phyloP scores from a whole-genome alignment of 2,329 filamentous ascomycete species.

The Stemphylium vesicarium region DNA sequence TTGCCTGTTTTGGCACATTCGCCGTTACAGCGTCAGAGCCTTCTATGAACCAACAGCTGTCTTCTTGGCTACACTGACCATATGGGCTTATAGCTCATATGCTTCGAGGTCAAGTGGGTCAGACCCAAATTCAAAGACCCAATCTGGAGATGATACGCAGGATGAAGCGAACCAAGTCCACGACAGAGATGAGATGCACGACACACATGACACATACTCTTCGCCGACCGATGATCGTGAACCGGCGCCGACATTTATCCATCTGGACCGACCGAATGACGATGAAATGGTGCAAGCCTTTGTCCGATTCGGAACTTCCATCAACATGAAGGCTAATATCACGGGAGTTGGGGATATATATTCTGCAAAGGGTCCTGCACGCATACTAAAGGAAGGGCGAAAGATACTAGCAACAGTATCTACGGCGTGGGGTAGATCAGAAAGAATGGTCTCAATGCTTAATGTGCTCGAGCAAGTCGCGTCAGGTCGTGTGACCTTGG shows the following conservation, averaged over 20 bases:
- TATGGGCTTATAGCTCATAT: conserved; percentile 55
- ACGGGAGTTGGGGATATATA: conserved; percentile 15
- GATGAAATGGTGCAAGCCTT: conserved; percentile 65
- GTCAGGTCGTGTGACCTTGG: background rate
- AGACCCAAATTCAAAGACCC: background rate
- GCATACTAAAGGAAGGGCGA: conserved; percentile 11
- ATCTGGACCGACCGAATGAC: conserved; percentile 62
- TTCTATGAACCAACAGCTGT: conserved; percentile 57
- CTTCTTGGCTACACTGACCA: conserved; percentile 54
- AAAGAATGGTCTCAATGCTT: background rate
- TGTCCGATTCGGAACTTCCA: conserved; percentile 53
- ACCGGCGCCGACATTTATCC: conserved; percentile 54
- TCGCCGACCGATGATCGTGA: conserved; percentile 2
- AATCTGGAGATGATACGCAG: conserved; percentile 18
- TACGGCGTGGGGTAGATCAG: conserved; percentile 15
- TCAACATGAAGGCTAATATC: conserved; percentile 13
- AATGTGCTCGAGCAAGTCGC: conserved; percentile 11
- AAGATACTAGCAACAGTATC: conserved; percentile 15
- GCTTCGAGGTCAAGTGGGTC: conserved; percentile 2
- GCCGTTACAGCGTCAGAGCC: conserved; percentile 55
- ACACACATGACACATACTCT: background rate
- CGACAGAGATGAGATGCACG: background rate
- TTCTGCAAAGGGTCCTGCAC: conserved; percentile 10
- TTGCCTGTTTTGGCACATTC: conserved; percentile 59
- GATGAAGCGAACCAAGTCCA: no score